These are phyloP conservation scores for Solidago caesia DNA, from an alignment of 129 eudicot species.

Conservation along the genomic window DNA sequence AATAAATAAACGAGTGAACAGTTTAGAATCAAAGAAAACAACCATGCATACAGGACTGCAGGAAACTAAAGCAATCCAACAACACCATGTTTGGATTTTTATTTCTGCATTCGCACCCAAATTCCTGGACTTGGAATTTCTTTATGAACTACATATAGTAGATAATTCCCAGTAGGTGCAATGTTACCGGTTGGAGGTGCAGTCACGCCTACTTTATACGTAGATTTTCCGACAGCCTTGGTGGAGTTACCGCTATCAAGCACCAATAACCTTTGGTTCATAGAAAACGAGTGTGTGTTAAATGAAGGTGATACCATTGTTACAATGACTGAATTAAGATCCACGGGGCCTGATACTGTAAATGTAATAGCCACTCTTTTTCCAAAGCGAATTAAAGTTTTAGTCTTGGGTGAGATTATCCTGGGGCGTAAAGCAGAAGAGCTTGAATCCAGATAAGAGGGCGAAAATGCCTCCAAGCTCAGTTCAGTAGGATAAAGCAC, in stretches of 20 bases:
- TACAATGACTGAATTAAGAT: slow-evolving; percentile 29
- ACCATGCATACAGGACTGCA: background rate
- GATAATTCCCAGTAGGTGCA: slow-evolving; percentile 61
- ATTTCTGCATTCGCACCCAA: slow-evolving; percentile 54
- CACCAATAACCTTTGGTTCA: slow-evolving; percentile 66
- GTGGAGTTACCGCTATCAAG: slow-evolving; percentile 24
- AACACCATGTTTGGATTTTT: background rate
- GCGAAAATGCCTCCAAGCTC: slow-evolving; percentile 62
- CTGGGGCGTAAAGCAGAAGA: slow-evolving; percentile 38
- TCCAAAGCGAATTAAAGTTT: slow-evolving; percentile 30
- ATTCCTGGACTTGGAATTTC: slow-evolving; percentile 60
- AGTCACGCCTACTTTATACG: slow-evolving; percentile 29
- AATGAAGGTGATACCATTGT: slow-evolving; percentile 73
- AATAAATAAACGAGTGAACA: no score
- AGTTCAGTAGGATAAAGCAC: slow-evolving; percentile 61
- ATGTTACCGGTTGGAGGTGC: slow-evolving; percentile 42
- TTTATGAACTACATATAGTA: slow-evolving; percentile 59
- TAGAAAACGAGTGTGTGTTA: slow-evolving; percentile 64
- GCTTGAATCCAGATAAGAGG: slow-evolving; percentile 43
- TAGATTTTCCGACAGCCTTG: slow-evolving; percentile 21
- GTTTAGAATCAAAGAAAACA: background rate
- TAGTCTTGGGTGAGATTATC: slow-evolving; percentile 38
- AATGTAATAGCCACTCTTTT: slow-evolving; percentile 31
- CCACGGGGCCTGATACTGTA: slow-evolving; percentile 27
- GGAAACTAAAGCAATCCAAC: background rate